Conservation (phyloP, 805 yeast species). For the Wickerhamomyces mucosus region DNA sequence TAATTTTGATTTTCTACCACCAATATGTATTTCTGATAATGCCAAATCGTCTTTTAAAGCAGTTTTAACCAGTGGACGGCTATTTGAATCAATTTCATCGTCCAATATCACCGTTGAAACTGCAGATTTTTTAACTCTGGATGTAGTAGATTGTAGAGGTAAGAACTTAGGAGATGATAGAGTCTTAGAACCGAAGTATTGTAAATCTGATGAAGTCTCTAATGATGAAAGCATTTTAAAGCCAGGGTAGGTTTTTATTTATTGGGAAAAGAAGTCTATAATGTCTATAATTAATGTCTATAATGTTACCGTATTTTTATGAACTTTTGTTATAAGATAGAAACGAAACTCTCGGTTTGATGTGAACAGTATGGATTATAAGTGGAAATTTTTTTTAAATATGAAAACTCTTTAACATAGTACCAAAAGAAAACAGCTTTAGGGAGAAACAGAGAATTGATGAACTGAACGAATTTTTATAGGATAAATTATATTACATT, state of each 20-base stretch:
- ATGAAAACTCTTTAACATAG: too few species aligned
- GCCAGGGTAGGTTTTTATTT: too few species aligned
- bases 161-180: not conserved
- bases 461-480: too few species aligned
- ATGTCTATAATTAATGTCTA: too few species aligned
- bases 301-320: too few species aligned
- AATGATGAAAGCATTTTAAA: slow-evolving; percentile 14
- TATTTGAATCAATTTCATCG: slow-evolving; percentile 9
- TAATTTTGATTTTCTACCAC: slow-evolving; percentile 81
- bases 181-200: slow-evolving; percentile 3
- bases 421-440: too few species aligned
- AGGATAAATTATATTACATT: too few species aligned
- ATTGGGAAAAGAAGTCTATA: too few species aligned
- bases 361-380: too few species aligned
- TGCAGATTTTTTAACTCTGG: slow-evolving; percentile 8
- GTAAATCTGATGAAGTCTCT: slow-evolving; percentile 10
- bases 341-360: not conserved
- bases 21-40: slow-evolving; percentile 35
- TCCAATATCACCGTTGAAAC: slow-evolving; percentile 16
- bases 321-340: not conserved
- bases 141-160: not conserved
- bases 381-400: too few species aligned
- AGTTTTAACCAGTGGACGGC: slow-evolving; percentile 4
- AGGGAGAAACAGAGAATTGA: too few species aligned
- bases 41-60: not conserved